A percentile compares a stretch with the other conserved stretches of the same genome.
These are phyloP conservation scores for Polychytrium aggregatum DNA, from an alignment of 192 early-diverging fungal genomes.

Conservation along the genomic window DNA sequence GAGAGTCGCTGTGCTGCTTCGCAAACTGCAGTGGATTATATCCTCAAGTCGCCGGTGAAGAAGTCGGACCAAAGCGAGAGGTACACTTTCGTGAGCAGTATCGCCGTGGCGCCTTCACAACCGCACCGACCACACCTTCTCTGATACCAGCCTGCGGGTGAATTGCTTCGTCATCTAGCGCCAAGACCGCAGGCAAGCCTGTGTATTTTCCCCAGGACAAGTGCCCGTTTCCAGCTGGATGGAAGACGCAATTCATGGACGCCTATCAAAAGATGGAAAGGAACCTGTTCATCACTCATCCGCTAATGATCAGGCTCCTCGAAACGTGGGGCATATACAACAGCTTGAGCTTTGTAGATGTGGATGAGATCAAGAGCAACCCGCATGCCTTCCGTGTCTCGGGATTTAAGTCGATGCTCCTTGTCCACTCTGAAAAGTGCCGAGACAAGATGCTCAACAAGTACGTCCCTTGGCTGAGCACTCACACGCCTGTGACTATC, in stretches of 20 bases:
- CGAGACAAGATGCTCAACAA: conserved; percentile 36
- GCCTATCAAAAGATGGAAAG: conserved; percentile 37
- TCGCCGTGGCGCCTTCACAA: neutral
- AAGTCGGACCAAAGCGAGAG: conserved; percentile 1
- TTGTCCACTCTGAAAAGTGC: conserved; percentile 49
- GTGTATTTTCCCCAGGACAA: conserved; percentile 23
- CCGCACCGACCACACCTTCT: neutral
- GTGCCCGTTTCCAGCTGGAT: too few relatives aligned
- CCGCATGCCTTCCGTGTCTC: conserved; percentile 33
- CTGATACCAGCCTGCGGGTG: neutral
- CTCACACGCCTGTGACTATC: too few relatives aligned
- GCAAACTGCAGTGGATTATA: conserved; percentile 25
- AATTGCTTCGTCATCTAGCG: neutral
- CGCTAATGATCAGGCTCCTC: conserved; percentile 27
- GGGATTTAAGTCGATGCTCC: conserved; percentile 34
- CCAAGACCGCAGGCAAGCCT: neutral
- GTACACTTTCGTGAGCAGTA: conserved; percentile 7
- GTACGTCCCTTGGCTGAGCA: too few relatives aligned
- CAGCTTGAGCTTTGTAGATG: conserved; percentile 28
- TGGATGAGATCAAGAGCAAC: conserved; percentile 27
- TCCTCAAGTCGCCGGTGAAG: conserved; percentile 22
- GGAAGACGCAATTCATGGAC: too few relatives aligned
- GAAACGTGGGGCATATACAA: conserved; percentile 29
- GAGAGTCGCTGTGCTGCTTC: neutral
- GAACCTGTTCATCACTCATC: conserved; percentile 29